phyloP scores from a whole-genome alignment of 176 grass and related monocot species.

The Bonia amplexicaulis region DNA sequence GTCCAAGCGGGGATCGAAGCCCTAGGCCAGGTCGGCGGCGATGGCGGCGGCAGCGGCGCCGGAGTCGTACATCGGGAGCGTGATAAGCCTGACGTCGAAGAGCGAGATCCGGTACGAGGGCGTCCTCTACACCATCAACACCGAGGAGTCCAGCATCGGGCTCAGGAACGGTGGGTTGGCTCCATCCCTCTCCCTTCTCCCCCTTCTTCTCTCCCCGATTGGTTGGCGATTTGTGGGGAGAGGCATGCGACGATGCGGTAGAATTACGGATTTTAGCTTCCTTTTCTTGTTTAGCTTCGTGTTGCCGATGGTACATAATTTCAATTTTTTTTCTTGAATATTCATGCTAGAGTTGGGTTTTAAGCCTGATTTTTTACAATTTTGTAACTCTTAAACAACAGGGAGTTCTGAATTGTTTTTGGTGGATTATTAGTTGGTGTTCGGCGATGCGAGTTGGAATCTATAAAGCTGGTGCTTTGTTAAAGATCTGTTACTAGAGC shows the following conservation, averaged over 20 bases:
- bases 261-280: neutral
- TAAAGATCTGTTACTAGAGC: neutral
- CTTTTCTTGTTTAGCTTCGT: neutral
- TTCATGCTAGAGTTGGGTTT: neutral
- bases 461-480: neutral
- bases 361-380: neutral
- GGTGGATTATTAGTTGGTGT: neutral
- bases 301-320: neutral
- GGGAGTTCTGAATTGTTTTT: neutral
- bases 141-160: constrained; percentile 92
- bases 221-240: neutral
- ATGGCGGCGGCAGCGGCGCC: constrained; percentile 26
- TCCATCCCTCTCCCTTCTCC: neutral
- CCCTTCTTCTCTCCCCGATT: neutral
- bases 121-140: constrained; percentile 95
- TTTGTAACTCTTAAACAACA: neutral
- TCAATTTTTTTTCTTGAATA: neutral
- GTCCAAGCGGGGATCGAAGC: constrained; percentile 18
- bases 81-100: constrained; percentile 91
- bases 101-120: constrained; percentile 98
- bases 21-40: constrained; percentile 31
- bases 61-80: constrained; percentile 81
- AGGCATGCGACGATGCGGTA: neutral
- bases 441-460: neutral
- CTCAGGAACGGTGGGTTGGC: constrained; percentile 58